Conservation (phyloP, 2,329 filamentous ascomycete species). For the Fusarium concolor region DNA sequence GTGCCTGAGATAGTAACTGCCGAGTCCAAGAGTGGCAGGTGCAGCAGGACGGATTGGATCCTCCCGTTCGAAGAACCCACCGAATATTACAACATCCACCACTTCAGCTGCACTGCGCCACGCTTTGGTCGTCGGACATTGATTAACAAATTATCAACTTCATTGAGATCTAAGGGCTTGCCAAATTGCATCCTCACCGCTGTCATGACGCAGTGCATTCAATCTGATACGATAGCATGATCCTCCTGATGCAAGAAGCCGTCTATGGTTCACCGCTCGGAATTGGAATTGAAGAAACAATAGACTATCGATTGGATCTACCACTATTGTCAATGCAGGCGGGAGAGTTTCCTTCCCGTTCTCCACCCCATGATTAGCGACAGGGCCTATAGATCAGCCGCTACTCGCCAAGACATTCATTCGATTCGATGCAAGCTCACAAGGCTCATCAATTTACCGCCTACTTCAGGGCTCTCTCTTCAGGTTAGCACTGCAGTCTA, state of each 20-base stretch:
- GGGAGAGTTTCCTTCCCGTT: constrained; percentile 21
- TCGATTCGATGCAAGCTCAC: background rate
- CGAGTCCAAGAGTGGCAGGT: constrained; percentile 1
- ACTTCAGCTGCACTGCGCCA: constrained; percentile 4
- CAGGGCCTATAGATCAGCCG: constrained; percentile 9
- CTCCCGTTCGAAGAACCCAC: background rate
- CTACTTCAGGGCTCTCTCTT: constrained; percentile 21
- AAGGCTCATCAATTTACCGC: background rate
- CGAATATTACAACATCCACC: background rate
- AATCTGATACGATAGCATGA: constrained; percentile 1
- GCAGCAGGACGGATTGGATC: constrained; percentile 7
- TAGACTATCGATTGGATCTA: background rate
- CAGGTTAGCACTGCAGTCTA: constrained; percentile 23
- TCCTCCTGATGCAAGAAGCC: constrained; percentile 26
- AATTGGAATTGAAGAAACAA: background rate
- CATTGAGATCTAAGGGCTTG: background rate
- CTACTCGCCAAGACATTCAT: constrained; percentile 1
- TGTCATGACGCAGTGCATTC: background rate
- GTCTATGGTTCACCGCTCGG: constrained; percentile 4
- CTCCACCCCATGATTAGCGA: constrained; percentile 8
- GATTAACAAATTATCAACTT: background rate
- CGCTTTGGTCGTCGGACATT: background rate
- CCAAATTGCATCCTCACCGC: background rate
- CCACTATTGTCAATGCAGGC: constrained; percentile 11
- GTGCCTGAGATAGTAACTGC: background rate